Evolutionary conservation across 768 basidiomycete species (phyloP).

Genomic region (Hypholoma fasciculare): DNA sequence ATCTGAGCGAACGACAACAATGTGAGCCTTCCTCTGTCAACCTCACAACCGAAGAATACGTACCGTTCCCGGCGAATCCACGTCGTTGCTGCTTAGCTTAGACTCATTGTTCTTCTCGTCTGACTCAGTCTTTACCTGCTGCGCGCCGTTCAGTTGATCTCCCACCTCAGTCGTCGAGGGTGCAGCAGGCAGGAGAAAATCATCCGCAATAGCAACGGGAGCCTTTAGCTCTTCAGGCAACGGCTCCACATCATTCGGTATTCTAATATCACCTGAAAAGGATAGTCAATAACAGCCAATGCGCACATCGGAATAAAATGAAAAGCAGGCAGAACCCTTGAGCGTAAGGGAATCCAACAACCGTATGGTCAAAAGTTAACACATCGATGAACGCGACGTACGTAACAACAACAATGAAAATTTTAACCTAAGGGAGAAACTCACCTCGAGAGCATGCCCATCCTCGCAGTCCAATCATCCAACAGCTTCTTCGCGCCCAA

Average conservation of each 20-base stretch:
- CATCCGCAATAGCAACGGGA: conserved; percentile 61
- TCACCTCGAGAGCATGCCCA: conserved; percentile 70
- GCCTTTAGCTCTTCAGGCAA: conserved; percentile 60
- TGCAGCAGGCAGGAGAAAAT: conserved; percentile 48
- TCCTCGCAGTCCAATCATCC: conserved; percentile 65
- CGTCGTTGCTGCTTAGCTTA: conserved; percentile 21
- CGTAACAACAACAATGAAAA: conserved; percentile 10
- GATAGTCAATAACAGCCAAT: conserved; percentile 6
- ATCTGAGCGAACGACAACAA: too few relatives aligned
- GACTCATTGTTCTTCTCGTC: conserved; percentile 17
- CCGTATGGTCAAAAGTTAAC: neutral
- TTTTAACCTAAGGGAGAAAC: conserved; percentile 21
- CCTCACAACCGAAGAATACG: conserved; percentile 17
- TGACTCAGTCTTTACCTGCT: conserved; percentile 6
- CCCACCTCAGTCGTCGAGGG: conserved; percentile 2
- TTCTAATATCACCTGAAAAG: conserved; percentile 33
- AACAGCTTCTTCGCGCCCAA: conserved; percentile 79
- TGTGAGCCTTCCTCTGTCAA: neutral
- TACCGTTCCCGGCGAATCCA: conserved; percentile 29
- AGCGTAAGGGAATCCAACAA: neutral
- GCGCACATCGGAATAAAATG: conserved; percentile 5
- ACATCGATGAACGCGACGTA: neutral
- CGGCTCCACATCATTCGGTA: conserved; percentile 53
- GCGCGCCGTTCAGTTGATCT: conserved; percentile 3
- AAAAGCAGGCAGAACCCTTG: conserved; percentile 3